Percentiles rank a stretch among this genome's conserved stretches.
Evolutionary conservation across 805 yeast genomes (phyloP).

Genomic region (Teunomyces panamensis): DNA sequence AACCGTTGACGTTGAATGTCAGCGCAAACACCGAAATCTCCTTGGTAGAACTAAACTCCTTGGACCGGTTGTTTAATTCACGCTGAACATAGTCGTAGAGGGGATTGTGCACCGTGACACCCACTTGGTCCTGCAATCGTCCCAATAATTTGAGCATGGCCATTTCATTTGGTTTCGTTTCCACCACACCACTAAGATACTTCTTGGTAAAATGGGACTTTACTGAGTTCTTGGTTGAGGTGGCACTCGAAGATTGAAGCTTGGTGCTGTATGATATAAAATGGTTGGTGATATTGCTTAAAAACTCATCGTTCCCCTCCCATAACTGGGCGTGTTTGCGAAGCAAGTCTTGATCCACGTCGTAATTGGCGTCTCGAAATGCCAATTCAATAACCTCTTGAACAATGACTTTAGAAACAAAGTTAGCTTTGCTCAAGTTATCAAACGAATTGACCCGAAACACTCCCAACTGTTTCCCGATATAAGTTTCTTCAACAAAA

Average conservation of each 20-base stretch:
- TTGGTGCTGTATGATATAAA: slow-evolving; percentile 39
- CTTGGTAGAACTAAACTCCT: slow-evolving; percentile 38
- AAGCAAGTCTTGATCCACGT: slow-evolving; percentile 31
- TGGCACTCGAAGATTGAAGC: slow-evolving; percentile 42
- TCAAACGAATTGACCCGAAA: slow-evolving; percentile 51
- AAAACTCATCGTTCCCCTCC: slow-evolving; percentile 43
- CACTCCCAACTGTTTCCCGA: slow-evolving; percentile 51
- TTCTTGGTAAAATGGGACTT: slow-evolving; percentile 36
- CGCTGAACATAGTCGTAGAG: slow-evolving; percentile 49
- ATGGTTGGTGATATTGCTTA: slow-evolving; percentile 38
- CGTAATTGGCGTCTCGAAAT: slow-evolving; percentile 41
- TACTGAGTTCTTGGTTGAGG: slow-evolving; percentile 30
- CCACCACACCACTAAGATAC: slow-evolving; percentile 41
- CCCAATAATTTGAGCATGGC: slow-evolving; percentile 51
- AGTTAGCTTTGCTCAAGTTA: slow-evolving; percentile 49
- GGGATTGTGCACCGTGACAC: slow-evolving; percentile 48
- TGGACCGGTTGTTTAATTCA: slow-evolving; percentile 38
- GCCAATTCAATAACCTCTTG: slow-evolving; percentile 49
- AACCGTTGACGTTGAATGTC: slow-evolving; percentile 56
- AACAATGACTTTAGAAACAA: slow-evolving; percentile 43
- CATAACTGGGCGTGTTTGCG: slow-evolving; percentile 43
- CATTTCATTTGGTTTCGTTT: slow-evolving; percentile 35
- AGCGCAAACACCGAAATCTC: slow-evolving; percentile 46
- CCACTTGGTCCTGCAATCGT: slow-evolving; percentile 43
- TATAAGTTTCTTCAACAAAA: slow-evolving; percentile 25